Evolutionary conservation across 345 rosid genomes (phyloP).

Genomic region (Bruguiera parviflora): DNA sequence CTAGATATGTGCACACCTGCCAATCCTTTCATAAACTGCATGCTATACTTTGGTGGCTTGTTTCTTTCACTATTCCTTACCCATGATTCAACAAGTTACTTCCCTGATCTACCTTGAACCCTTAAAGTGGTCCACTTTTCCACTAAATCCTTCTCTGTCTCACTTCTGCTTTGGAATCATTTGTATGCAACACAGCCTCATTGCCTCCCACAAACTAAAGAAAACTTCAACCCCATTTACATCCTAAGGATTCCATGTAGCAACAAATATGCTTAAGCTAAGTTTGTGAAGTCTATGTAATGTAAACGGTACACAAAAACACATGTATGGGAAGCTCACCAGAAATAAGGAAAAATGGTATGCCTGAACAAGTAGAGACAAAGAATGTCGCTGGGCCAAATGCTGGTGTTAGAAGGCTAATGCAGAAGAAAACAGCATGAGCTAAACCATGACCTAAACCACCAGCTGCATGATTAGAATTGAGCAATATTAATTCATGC

Average conservation of each 20-base stretch:
- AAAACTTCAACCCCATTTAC: neutral
- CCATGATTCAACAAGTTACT: no score
- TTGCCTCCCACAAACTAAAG: neutral
- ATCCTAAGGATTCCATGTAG: no score
- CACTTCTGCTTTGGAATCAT: neutral
- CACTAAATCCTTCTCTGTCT: neutral
- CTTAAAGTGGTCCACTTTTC: neutral
- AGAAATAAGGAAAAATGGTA: conserved; percentile 92
- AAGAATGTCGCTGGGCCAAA: conserved; percentile 96
- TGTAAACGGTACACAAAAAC: neutral
- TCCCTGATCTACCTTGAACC: neutral
- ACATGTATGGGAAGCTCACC: conserved; percentile 42
- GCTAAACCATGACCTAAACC: conserved; percentile 99
- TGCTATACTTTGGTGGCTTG: neutral
- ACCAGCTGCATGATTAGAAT: conserved; percentile 79
- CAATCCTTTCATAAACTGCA: neutral
- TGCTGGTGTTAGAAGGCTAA: conserved; percentile 87
- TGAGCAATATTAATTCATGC: conserved; percentile 22
- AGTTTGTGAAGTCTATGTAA: neutral
- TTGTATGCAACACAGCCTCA: neutral
- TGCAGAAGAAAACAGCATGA: conserved; percentile 94
- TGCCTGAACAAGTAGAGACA: conserved; percentile 63
- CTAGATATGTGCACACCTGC: neutral
- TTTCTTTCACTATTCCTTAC: neutral
- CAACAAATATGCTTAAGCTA: neutral